phyloP scores from a whole-genome alignment of 371 early-diverging fungal genomes.

The Mucor saturninus region DNA sequence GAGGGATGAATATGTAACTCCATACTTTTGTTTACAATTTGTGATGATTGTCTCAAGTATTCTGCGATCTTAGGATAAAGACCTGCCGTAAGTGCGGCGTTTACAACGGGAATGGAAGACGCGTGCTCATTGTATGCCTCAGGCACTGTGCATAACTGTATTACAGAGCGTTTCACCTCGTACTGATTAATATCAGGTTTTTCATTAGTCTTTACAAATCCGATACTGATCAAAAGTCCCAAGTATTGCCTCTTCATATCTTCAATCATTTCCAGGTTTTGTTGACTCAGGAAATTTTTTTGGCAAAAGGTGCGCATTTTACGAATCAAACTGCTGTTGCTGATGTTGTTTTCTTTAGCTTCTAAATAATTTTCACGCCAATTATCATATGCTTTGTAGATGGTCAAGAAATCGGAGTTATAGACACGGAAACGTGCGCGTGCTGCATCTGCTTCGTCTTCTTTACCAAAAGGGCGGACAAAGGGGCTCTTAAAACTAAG shows the following conservation, averaged over 20 bases:
- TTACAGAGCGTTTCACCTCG: slow-evolving; percentile 19
- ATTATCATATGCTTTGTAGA: slow-evolving; percentile 72
- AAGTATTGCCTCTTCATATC: slow-evolving; percentile 83
- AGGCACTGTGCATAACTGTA: slow-evolving; percentile 54
- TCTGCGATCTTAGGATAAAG: slow-evolving; percentile 70
- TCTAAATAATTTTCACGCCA: slow-evolving; percentile 63
- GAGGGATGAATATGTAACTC: slow-evolving; percentile 65
- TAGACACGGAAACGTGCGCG: slow-evolving; percentile 54
- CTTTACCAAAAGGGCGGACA: slow-evolving; percentile 75
- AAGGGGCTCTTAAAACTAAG: slow-evolving; percentile 76
- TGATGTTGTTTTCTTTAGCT: slow-evolving; percentile 21
- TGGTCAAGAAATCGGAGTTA: slow-evolving; percentile 79
- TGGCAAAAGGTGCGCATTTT: slow-evolving; percentile 59
- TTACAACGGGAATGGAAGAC: slow-evolving; percentile 55
- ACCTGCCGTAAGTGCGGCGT: slow-evolving; percentile 71
- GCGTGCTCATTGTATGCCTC: slow-evolving; percentile 49
- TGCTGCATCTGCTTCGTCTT: slow-evolving; percentile 60
- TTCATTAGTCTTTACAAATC: slow-evolving; percentile 61
- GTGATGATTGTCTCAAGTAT: slow-evolving; percentile 19
- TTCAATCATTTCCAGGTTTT: slow-evolving; percentile 74
- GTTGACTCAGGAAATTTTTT: slow-evolving; percentile 62
- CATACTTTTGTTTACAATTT: slow-evolving; percentile 29
- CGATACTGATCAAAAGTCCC: slow-evolving; percentile 72
- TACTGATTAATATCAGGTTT: slow-evolving; percentile 25
- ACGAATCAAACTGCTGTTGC: slow-evolving; percentile 31